Percentiles rank a stretch among this genome's conserved stretches.
Conservation (phyloP, 1,284 basidiomycete species). For the Sanghuangporus sanghuang region DNA sequence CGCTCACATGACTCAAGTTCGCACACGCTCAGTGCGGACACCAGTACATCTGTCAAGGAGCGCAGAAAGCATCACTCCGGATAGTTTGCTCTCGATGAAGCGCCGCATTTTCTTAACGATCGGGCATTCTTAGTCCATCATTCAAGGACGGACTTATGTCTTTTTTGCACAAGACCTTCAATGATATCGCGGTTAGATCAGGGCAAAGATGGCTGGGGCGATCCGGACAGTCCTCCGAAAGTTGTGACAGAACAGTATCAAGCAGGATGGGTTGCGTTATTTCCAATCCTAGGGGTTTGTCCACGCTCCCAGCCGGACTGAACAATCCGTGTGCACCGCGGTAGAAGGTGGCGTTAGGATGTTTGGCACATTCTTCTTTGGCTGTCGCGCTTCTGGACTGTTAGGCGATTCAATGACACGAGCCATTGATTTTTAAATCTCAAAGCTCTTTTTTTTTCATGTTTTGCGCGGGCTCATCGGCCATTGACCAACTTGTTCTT, state of each 20-base stretch:
- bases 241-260: not conserved
- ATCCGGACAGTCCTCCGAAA: not conserved
- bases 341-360: not conserved
- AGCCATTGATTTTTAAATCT: not conserved
- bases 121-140: not conserved
- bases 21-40: not conserved
- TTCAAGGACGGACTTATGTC: not conserved
- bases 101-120: not conserved
- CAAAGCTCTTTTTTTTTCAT: not conserved
- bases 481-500: too few relatives aligned
- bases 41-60: not conserved
- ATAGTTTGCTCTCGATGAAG: not conserved
- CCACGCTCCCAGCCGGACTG: not conserved
- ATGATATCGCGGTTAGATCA: not conserved
- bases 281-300: not conserved
- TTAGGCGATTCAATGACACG: not conserved
- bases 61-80: not conserved
- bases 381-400: not conserved
- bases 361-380: not conserved
- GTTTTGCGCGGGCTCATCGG: not conserved
- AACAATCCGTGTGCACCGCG: not conserved
- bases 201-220: not conserved
- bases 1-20: not conserved
- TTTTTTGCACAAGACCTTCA: not conserved
- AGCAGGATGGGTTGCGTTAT: not conserved